These are phyloP conservation scores for Cutaneotrichosporon dermatis DNA, from an alignment of 1,284 basidiomycete genomes.

Conservation along the genomic window DNA sequence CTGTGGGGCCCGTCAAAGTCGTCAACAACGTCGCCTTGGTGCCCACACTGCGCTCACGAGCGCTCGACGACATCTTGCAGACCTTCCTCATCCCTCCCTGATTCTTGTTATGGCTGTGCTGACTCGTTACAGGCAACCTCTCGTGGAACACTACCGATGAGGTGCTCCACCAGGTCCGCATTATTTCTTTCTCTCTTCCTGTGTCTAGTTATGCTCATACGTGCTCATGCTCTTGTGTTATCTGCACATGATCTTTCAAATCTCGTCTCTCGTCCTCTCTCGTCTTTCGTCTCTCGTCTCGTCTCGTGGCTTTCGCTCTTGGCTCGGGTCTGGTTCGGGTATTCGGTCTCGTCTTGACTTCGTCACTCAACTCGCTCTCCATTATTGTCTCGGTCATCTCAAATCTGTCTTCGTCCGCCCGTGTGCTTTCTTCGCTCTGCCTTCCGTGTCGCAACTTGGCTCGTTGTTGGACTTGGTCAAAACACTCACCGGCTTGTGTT, in stretches of 20 bases:
- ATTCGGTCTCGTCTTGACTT: neutral
- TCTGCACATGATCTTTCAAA: constrained; percentile 10
- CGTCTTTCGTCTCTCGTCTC: constrained; percentile 14
- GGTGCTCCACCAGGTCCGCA: constrained; percentile 66
- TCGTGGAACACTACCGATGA: constrained; percentile 87
- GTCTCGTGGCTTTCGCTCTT: constrained; percentile 4
- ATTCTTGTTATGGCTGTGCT: neutral
- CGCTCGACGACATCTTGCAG: neutral
- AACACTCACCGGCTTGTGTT: neutral
- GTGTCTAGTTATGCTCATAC: constrained; percentile 69
- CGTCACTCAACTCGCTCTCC: neutral
- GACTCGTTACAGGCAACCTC: constrained; percentile 44
- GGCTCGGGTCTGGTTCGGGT: constrained; percentile 2
- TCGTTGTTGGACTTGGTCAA: neutral
- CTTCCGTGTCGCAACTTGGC: constrained; percentile 3
- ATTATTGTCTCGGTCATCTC: constrained; percentile 1
- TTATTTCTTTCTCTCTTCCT: constrained; percentile 44
- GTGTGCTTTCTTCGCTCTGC: constrained; percentile 5
- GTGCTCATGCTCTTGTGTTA: constrained; percentile 10
- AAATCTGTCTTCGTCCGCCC: constrained; percentile 10
- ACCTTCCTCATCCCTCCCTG: neutral
- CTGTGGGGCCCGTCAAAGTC: no score
- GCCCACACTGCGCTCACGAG: no score
- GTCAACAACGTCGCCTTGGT: no score
- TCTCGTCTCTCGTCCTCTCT: constrained; percentile 6